Evolutionary conservation across 2,329 filamentous ascomycete species (phyloP), one percentile per base, ranked within the genome.

Genomic region (Corynespora cassiicola): DNA sequence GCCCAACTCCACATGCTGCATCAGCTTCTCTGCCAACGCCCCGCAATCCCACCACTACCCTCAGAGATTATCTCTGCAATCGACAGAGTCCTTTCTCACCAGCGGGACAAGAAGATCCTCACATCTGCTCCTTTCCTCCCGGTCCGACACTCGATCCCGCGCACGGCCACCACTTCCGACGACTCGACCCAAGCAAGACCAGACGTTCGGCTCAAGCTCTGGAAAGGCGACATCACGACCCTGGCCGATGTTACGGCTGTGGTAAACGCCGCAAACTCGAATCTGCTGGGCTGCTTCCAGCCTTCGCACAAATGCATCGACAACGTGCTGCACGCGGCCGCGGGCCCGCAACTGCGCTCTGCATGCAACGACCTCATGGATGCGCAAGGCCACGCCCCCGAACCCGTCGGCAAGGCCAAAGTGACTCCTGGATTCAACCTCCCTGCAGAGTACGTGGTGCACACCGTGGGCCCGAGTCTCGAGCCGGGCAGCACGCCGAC

Each of bases 391-490:
- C n/a, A n/a, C n/a, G n/a, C n/a, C n/a, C 35, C 35, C 2, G 22
- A 34, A 3, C 45, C 53, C 2, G 42, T 47, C 2, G 66, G 64
- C 11, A 45, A 52, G 3, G 61, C 57, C 4, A 52, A 61, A 10
- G 47, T 54, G 10, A 67, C 64, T 3, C 25, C 36, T 7, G 65
- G 55, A 2, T 61, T 60, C 38, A 50, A 49, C 27, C 43, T 68
- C 7, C 60, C 61, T 6, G 52, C 56, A 10, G 37, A 44, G 11
- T 54, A 58, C 32, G 47, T 68, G 11, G 52, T 69, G 17, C 66
- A 69, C 31, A 66, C 64, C 7, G 65, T 66, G 3, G 66, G 66
- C 5, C 66, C 66, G 5, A 57, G 62, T 45, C 50, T 69, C 12
- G 31, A 33, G 5, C 47, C 36, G 16, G 57, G 56, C 16, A 31